A percentile compares a stretch with the other conserved stretches of the same genome.
These are phyloP conservation scores for Sporothrix euskadiensis DNA, from an alignment of 2,329 filamentous ascomycete species.

Conservation along the genomic window DNA sequence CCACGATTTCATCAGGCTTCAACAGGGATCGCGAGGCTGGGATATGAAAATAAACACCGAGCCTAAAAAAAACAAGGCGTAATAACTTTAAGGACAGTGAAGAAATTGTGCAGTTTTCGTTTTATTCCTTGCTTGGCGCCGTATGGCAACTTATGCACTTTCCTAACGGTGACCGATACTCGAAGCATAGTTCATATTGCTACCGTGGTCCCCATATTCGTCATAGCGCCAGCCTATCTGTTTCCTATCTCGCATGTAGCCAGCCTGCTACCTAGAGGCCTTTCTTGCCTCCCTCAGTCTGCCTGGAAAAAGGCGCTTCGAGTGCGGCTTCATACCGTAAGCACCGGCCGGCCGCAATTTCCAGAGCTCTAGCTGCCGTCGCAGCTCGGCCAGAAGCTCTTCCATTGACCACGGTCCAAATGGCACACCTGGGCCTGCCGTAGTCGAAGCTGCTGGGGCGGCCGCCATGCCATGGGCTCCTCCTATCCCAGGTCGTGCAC, in stretches of 20 bases:
- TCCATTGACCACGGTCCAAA: slow-evolving; percentile 39
- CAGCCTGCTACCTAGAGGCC: neutral
- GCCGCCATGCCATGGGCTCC: neutral
- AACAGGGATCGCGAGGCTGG: neutral
- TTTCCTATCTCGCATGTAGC: neutral
- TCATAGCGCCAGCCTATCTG: neutral
- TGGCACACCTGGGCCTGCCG: slow-evolving; percentile 28
- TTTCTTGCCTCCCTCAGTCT: neutral
- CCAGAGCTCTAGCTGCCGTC: slow-evolving; percentile 41
- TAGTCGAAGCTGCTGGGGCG: neutral
- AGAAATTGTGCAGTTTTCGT: neutral
- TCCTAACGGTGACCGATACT: neutral
- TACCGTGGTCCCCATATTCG: neutral
- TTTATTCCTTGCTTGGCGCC: neutral
- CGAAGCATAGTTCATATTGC: neutral
- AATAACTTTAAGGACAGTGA: neutral
- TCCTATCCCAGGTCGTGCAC: slow-evolving; percentile 14
- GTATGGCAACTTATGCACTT: neutral
- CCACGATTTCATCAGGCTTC: neutral
- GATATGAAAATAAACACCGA: neutral
- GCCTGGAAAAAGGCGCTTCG: slow-evolving; percentile 19
- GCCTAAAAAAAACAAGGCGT: neutral
- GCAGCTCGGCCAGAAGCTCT: slow-evolving; percentile 39
- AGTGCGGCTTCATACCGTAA: neutral
- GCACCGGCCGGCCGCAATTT: slow-evolving; percentile 28